Evolutionary conservation across 352 stramenopile species (phyloP).

Genomic region (Pythium periplocum): DNA sequence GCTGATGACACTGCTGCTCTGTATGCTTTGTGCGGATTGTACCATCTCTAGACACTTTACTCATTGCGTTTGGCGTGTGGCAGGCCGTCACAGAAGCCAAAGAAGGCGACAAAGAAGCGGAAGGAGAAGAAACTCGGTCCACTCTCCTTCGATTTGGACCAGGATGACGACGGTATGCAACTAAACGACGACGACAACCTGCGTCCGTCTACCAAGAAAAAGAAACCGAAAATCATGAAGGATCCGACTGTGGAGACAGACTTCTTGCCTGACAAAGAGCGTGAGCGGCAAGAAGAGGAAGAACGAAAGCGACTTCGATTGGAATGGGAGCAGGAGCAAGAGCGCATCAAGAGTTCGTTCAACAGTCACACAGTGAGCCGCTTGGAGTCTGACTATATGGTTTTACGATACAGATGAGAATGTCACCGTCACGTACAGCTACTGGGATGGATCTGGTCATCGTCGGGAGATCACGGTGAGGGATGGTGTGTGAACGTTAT

Average conservation of each 20-base stretch:
- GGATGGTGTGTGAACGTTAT: neutral
- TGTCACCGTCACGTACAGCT: conserved; percentile 96
- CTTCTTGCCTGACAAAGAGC: conserved; percentile 93
- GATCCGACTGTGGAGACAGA: conserved; percentile 93
- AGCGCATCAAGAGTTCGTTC: conserved; percentile 87
- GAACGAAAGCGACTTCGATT: conserved; percentile 79
- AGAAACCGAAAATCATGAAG: conserved; percentile 77
- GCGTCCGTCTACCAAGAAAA: conserved; percentile 17
- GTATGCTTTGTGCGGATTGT: too few species aligned
- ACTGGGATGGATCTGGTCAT: conserved; percentile 98
- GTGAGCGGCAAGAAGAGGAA: conserved; percentile 75
- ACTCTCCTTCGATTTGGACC: conserved; percentile 79
- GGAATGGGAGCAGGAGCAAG: conserved; percentile 93
- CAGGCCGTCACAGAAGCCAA: conserved; percentile 18
- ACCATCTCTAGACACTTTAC: conserved; percentile 7
- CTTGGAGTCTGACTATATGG: too few species aligned
- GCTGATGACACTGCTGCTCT: conserved; percentile 17
- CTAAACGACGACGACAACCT: conserved; percentile 11
- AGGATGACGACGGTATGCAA: conserved; percentile 43
- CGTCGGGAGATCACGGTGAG: conserved; percentile 84
- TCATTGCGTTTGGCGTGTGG: neutral
- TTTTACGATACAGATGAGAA: conserved; percentile 54
- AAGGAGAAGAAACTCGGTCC: conserved; percentile 78
- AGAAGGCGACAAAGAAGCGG: conserved; percentile 69
- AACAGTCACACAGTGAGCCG: neutral